phyloP scores from a whole-genome alignment of 2,329 filamentous ascomycete genomes.

The Trichothecium sympodiale region DNA sequence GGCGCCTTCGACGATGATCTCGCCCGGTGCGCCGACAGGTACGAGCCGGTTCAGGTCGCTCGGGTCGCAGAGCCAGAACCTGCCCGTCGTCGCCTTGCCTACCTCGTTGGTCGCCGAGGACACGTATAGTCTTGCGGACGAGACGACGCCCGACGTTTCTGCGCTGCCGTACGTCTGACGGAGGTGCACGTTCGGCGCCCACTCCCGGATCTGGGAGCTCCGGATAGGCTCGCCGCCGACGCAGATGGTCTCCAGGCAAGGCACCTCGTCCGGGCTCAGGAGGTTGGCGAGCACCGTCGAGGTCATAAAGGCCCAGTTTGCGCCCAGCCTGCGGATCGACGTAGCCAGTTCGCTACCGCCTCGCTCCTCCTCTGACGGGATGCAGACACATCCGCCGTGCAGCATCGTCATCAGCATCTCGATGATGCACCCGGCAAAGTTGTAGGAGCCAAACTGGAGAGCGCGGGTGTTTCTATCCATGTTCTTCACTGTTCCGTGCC shows the following conservation, averaged over 20 bases:
- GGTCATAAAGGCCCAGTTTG: conserved; percentile 11
- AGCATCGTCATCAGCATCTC: conserved; percentile 11
- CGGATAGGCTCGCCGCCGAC: conserved; percentile 9
- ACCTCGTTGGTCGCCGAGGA: conserved; percentile 3
- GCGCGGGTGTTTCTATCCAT: conserved; percentile 13
- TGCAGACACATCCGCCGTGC: conserved; percentile 17
- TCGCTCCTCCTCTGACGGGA: conserved; percentile 26
- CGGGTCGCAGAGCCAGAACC: conserved; percentile 27
- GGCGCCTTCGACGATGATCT: conserved; percentile 36
- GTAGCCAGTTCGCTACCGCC: conserved; percentile 21
- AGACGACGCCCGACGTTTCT: conserved; percentile 20
- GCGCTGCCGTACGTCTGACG: conserved; percentile 30
- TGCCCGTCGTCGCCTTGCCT: conserved; percentile 3
- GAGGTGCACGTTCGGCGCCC: conserved; percentile 8
- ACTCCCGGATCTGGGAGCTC: conserved; percentile 3
- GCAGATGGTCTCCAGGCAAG: conserved; percentile 5
- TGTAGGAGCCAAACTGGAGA: conserved; percentile 20
- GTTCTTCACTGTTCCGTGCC: conserved; percentile 9
- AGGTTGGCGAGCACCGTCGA: conserved; percentile 6
- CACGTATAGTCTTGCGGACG: not conserved
- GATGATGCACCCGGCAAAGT: conserved; percentile 17
- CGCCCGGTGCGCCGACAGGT: conserved; percentile 19
- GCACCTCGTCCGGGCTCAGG: conserved; percentile 7
- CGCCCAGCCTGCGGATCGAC: conserved; percentile 7
- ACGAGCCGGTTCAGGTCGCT: conserved; percentile 10